phyloP scores from a whole-genome alignment of 345 rosid genomes.

The Tarenaya hassleriana region DNA sequence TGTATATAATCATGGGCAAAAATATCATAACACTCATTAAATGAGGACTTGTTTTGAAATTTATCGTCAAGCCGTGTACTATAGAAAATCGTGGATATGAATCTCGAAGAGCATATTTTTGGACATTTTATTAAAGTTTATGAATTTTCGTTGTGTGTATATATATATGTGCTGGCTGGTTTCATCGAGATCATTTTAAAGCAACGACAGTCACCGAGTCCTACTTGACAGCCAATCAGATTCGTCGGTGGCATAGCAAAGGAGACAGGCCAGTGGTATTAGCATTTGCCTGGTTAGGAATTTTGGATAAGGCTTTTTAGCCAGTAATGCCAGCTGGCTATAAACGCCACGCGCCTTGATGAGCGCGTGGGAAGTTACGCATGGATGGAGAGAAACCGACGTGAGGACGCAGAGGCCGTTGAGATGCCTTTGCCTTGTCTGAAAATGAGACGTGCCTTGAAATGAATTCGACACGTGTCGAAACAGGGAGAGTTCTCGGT shows the following conservation, averaged over 20 bases:
- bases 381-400: constrained; percentile 21
- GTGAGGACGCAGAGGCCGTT: constrained; percentile 19
- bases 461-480: constrained; percentile 23
- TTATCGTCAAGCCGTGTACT: constrained; percentile 24
- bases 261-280: constrained; percentile 15
- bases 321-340: constrained; percentile 30
- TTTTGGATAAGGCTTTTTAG: constrained; percentile 28
- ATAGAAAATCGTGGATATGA: constrained; percentile 23
- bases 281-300: constrained; percentile 12
- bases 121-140: not conserved
- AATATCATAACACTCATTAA: not conserved
- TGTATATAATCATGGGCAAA: not conserved
- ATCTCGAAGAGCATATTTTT: constrained; percentile 20
- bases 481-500: constrained; percentile 17
- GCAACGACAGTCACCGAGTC: constrained; percentile 24
- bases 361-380: constrained; percentile 25
- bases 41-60: constrained; percentile 7
- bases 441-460: constrained; percentile 22
- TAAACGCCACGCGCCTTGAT: not conserved
- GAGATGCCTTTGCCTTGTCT: not conserved
- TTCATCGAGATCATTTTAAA: not conserved
- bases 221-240: constrained; percentile 15
- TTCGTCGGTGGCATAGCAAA: constrained; percentile 16
- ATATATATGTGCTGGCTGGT: no score
- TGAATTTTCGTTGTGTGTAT: no score